Evolutionary conservation across 352 stramenopile species (phyloP).

Genomic region (Thraustochytrium striatum): DNA sequence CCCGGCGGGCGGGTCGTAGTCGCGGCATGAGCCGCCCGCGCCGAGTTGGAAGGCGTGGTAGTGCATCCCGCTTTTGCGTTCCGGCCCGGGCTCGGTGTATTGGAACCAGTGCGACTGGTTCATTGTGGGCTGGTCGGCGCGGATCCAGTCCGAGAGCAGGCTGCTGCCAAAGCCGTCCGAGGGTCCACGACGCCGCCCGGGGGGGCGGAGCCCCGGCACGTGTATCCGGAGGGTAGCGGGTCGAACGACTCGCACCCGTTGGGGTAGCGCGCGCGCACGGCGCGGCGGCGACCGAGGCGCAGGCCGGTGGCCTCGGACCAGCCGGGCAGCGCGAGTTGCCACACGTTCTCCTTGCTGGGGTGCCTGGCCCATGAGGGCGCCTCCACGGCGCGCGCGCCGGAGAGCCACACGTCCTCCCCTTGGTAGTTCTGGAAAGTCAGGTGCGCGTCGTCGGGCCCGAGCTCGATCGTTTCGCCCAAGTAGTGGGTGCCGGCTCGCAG

Average conservation of each 20-base stretch:
- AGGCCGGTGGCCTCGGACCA: slow-evolving; percentile 44
- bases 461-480: neutral
- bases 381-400: slow-evolving; percentile 54
- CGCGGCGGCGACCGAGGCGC: slow-evolving; percentile 17
- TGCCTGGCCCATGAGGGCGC: slow-evolving; percentile 52
- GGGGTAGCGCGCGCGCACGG: slow-evolving; percentile 46
- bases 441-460: slow-evolving; percentile 1
- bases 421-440: slow-evolving; percentile 27
- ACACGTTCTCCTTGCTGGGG: neutral
- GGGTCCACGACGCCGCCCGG: neutral
- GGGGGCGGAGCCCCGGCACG: neutral
- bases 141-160: neutral
- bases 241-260: slow-evolving; percentile 42
- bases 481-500: slow-evolving; percentile 20
- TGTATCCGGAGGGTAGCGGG: slow-evolving; percentile 38
- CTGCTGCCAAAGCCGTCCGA: slow-evolving; percentile 34
- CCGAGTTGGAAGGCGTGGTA: slow-evolving; percentile 44
- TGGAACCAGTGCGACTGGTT: slow-evolving; percentile 25
- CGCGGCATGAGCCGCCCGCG: slow-evolving; percentile 36
- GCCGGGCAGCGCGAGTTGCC: neutral
- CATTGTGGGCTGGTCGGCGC: slow-evolving; percentile 10
- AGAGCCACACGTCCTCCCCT: slow-evolving; percentile 32
- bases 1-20: slow-evolving; percentile 36
- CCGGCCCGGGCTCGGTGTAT: neutral
- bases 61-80: neutral